phyloP scores from a whole-genome alignment of 2,329 filamentous ascomycete genomes.

The Arthrobotrys conoides region DNA sequence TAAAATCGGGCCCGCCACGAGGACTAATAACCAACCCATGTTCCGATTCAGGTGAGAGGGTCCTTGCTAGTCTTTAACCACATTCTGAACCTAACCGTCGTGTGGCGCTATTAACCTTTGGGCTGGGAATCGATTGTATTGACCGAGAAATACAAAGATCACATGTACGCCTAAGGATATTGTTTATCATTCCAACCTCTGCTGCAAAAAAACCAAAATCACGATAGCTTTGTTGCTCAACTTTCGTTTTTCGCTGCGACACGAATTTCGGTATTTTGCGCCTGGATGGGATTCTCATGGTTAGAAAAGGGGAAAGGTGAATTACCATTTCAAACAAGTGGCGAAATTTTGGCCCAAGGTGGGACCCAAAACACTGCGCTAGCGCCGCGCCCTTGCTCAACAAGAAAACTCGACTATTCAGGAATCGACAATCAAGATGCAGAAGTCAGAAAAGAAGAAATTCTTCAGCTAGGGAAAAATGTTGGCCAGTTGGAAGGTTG shows the following conservation, averaged over 20 bases:
- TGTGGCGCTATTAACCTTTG: neutral
- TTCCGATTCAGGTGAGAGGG: constrained; percentile 11
- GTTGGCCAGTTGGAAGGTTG: neutral
- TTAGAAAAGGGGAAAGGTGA: constrained; percentile 59
- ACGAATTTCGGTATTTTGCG: constrained; percentile 44
- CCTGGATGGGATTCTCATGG: constrained; percentile 52
- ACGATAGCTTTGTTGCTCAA: constrained; percentile 9
- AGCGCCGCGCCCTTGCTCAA: constrained; percentile 39
- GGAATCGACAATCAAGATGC: constrained; percentile 30
- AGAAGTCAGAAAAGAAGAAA: constrained; percentile 30
- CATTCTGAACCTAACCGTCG: constrained; percentile 13
- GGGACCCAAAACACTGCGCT: constrained; percentile 38
- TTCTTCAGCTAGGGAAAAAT: neutral
- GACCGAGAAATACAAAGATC: neutral
- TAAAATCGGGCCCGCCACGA: constrained; percentile 5
- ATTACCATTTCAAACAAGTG: constrained; percentile 59
- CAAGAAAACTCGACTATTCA: constrained; percentile 33
- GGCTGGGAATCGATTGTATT: neutral
- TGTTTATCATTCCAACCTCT: neutral
- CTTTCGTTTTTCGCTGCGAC: constrained; percentile 15
- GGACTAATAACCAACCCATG: constrained; percentile 15
- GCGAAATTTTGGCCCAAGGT: constrained; percentile 53
- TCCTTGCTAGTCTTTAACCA: neutral
- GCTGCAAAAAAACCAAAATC: neutral
- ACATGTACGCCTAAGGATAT: neutral